Evolutionary conservation across 441 rosid species (phyloP).

Genomic region (Dalechampia spathulata): DNA sequence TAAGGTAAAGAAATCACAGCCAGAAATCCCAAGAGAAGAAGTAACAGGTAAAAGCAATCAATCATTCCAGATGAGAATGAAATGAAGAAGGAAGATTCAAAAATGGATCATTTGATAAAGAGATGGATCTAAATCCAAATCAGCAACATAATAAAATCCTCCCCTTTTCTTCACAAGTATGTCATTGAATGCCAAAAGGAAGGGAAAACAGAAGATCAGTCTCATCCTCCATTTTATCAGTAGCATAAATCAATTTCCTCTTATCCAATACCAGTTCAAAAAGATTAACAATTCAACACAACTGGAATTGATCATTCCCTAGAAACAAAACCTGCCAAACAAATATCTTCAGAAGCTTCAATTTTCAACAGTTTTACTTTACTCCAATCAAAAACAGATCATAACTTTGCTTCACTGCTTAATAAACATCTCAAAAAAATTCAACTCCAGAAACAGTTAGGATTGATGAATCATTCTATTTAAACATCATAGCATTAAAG

Average conservation of each 20-base stretch:
- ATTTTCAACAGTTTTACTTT: too few species aligned
- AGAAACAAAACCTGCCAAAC: background rate
- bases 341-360: background rate
- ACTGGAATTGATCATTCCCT: background rate
- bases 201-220: background rate
- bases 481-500: background rate
- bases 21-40: background rate
- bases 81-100: too few species aligned
- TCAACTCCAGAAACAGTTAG: background rate
- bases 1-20: background rate
- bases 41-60: background rate
- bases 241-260: background rate
- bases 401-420: background rate
- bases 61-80: background rate
- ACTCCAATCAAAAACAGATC: too few species aligned
- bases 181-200: background rate
- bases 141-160: background rate
- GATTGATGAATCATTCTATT: background rate
- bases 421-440: slow-evolving; percentile 6
- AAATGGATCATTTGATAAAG: too few species aligned
- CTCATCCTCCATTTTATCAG: background rate
- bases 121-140: too few species aligned
- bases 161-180: background rate
- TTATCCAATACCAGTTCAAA: background rate
- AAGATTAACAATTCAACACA: background rate